A percentile compares a stretch with the other conserved stretches of the same genome.
Conservation (phyloP, 2,329 filamentous ascomycete genomes). For the Xylaria polymorpha region DNA sequence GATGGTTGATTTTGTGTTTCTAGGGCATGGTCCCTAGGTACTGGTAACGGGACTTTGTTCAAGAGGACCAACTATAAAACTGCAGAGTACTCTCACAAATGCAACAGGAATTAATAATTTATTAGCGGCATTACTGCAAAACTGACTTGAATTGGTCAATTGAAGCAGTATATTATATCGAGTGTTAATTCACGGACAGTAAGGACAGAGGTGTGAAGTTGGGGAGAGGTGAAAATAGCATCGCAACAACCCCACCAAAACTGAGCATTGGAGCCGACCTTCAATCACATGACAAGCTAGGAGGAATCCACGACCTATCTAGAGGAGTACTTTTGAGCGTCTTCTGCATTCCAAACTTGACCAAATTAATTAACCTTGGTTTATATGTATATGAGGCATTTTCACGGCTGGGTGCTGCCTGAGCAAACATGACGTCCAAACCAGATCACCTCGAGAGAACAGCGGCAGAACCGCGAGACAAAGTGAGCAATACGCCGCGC, state of each 20-base stretch:
- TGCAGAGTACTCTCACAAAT: no score
- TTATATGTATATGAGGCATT: neutral
- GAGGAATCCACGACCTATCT: neutral
- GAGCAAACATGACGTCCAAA: slow-evolving; percentile 46
- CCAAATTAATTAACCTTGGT: no score
- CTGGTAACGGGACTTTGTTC: no score
- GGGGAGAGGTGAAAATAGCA: neutral
- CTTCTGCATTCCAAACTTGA: no score
- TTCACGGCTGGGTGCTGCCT: neutral
- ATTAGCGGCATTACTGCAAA: no score
- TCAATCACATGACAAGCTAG: slow-evolving; percentile 4
- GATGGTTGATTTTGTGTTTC: no score
- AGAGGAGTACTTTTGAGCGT: neutral
- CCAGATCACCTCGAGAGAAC: slow-evolving; percentile 76
- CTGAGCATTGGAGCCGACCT: neutral
- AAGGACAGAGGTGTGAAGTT: slow-evolving; percentile 3
- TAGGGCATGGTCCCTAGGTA: no score
- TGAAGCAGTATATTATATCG: neutral
- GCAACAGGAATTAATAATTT: no score
- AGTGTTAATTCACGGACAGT: neutral
- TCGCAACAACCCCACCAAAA: slow-evolving; percentile 7
- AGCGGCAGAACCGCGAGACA: slow-evolving; percentile 76
- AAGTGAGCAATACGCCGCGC: slow-evolving; percentile 53
- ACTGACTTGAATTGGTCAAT: neutral
- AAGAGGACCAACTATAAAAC: no score